Evolutionary conservation across 1,284 basidiomycete species (phyloP), one percentile per base, ranked within the genome.

Genomic region (Malassezia japonica): DNA sequence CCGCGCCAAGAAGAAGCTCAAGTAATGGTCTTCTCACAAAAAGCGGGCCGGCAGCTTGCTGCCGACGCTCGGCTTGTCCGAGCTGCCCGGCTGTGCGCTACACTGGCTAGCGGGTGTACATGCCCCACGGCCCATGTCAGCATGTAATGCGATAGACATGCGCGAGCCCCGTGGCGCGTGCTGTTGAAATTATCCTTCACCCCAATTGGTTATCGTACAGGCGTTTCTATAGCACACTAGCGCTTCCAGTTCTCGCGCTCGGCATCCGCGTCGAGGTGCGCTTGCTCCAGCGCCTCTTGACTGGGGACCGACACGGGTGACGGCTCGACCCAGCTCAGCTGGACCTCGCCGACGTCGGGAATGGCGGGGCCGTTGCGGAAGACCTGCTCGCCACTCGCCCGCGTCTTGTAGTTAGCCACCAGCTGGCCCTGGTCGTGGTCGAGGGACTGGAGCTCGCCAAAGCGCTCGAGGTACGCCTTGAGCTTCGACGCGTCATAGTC

Each of bases 1-100:
- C 55, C 65, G 69, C 46, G 89, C 90, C 64, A 80, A 89, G 82
- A 90, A 89, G 84, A 94, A 94, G 81, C 80, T 92, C 75, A 94
- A 91, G 82, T 89, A 89, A 63, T 38, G 50, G 44, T 32, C 2
- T 40, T 31, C 16, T 15, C 20, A 9, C 35, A 36, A 36, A 36
- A 24, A 36, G 23, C 18, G 35, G 35, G n/a, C n/a, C n/a, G n/a
- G n/a, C n/a, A n/a, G n/a, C n/a, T n/a, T n/a, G n/a, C n/a, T n/a
- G n/a, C n/a, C n/a, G n/a, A n/a, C n/a, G n/a, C n/a, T n/a, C n/a
- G n/a, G n/a, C n/a, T n/a, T n/a, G n/a, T n/a, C n/a, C n/a, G n/a
- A n/a, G n/a, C 35, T n/a, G 18, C 35, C 13, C 32, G 32, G 32
- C 32, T 34, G 32, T 34, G 16, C 27, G 27, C 32, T 18, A 34